These are phyloP conservation scores for Filosporella fistucella DNA, from an alignment of 495 filamentous ascomycete species.

Conservation along the genomic window DNA sequence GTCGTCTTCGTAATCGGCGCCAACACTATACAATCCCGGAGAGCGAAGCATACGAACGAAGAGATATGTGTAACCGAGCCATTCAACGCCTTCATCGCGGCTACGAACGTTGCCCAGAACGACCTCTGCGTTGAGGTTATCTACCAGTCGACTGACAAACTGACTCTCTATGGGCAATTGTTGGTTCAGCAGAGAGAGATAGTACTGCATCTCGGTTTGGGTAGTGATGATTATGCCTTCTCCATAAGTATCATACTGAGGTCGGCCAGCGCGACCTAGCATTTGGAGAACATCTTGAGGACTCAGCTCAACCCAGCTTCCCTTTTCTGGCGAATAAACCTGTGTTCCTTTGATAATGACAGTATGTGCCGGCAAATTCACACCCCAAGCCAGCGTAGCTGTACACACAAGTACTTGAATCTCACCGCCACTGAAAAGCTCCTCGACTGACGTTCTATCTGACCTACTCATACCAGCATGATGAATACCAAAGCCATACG, in stretches of 20 bases:
- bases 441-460: constrained; percentile 91
- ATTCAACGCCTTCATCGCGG: constrained; percentile 93
- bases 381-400: constrained; percentile 93
- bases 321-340: constrained; percentile 97
- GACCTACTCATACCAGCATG: constrained; percentile 93
- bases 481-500: constrained; percentile 96
- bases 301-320: constrained; percentile 96
- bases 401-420: constrained; percentile 97
- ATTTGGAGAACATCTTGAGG: constrained; percentile 98
- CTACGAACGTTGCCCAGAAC: constrained; percentile 92
- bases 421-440: constrained; percentile 83
- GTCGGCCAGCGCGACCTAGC: constrained; percentile 93
- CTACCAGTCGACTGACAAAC: constrained; percentile 84
- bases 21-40: constrained; percentile 92
- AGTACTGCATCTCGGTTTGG: constrained; percentile 92
- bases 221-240: constrained; percentile 99
- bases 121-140: constrained; percentile 96
- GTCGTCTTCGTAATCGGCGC: constrained; percentile 91
- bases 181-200: constrained; percentile 92
- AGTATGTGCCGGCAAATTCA: constrained; percentile 90
- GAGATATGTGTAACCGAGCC: constrained; percentile 97
- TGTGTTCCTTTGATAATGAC: constrained; percentile 98
- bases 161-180: constrained; percentile 98
- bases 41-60: constrained; percentile 98
- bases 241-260: constrained; percentile 95